These are phyloP conservation scores for Deuterostichococcus epilithicus DNA, from an alignment of 139 green algal species.

Conservation along the genomic window DNA sequence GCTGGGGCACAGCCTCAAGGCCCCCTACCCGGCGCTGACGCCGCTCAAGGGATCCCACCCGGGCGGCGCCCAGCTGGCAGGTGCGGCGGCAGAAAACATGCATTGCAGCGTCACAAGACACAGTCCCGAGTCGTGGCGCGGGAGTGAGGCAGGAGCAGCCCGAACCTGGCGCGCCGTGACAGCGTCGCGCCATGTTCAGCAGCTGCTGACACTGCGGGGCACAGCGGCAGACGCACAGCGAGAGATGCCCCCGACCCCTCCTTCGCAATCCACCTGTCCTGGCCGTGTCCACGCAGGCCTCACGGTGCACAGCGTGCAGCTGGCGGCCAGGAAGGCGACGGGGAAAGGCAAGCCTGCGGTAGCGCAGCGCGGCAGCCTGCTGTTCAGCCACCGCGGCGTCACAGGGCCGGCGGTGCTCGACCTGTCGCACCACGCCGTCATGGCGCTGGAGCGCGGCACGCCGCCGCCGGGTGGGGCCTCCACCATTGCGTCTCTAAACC, in stretches of 20 bases:
- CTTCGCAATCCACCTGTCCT: too few species aligned
- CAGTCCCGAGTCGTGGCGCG: not conserved
- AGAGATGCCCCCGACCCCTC: too few species aligned
- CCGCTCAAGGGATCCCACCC: conserved; percentile 74
- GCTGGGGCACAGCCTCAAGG: conserved; percentile 58
- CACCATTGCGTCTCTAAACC: too few species aligned
- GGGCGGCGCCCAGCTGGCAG: conserved; percentile 51
- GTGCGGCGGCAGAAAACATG: not conserved
- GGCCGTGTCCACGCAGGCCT: conserved; percentile 47
- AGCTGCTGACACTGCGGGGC: too few species aligned
- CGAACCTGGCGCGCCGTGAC: too few species aligned
- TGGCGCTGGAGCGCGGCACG: conserved; percentile 27
- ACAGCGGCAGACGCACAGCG: too few species aligned
- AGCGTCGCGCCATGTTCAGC: too few species aligned
- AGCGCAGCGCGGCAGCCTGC: conserved; percentile 61
- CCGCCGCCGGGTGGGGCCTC: conserved; percentile 19
- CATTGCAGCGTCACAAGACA: not conserved
- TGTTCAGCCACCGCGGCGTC: conserved; percentile 86
- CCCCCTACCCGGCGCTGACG: conserved; percentile 79
- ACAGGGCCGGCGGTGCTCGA: conserved; percentile 81
- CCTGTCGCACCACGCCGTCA: conserved; percentile 64
- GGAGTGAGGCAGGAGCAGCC: too few species aligned
- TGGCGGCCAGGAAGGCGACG: conserved; percentile 5
- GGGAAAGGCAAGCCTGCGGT: conserved; percentile 9
- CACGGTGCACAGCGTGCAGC: conserved; percentile 40